phyloP scores from a whole-genome alignment of 2,329 filamentous ascomycete species.

The Pseudogymnoascus sp. region DNA sequence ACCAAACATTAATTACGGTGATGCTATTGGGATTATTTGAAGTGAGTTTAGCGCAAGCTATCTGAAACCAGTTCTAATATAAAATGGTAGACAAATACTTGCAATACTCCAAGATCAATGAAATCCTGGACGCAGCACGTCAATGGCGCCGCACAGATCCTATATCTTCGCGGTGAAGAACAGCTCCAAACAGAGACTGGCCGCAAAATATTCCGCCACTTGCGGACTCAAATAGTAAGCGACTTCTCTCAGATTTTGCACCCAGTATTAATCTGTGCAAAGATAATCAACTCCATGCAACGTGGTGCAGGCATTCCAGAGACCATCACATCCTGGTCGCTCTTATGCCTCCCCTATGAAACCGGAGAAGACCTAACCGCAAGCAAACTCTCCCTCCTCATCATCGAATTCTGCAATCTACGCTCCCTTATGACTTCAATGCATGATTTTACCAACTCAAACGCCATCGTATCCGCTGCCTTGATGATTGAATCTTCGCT shows the following conservation, averaged over 20 bases:
- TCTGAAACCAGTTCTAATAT: background rate
- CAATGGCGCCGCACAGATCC: constrained; percentile 42
- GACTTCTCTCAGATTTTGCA: background rate
- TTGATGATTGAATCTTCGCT: constrained; percentile 9
- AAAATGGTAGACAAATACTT: constrained; percentile 19
- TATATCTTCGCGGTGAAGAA: constrained; percentile 39
- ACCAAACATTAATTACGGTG: constrained; percentile 22
- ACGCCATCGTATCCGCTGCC: constrained; percentile 14
- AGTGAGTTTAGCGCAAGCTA: constrained; percentile 10
- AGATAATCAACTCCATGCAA: background rate
- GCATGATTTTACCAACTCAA: constrained; percentile 19
- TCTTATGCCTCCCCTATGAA: background rate
- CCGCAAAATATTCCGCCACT: constrained; percentile 45
- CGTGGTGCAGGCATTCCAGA: background rate
- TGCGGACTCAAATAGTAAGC: constrained; percentile 26
- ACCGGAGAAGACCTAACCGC: background rate
- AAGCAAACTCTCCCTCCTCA: background rate
- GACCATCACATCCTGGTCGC: background rate
- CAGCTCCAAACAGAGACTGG: constrained; percentile 41
- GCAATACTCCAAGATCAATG: constrained; percentile 29
- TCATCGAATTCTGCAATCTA: background rate
- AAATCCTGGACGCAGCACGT: constrained; percentile 46
- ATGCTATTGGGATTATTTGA: constrained; percentile 23
- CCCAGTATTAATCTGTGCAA: background rate
- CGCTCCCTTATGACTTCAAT: constrained; percentile 15